Base-by-base conservation (phyloP, 129 eudicot species). In the Artemisia annua region DNA sequence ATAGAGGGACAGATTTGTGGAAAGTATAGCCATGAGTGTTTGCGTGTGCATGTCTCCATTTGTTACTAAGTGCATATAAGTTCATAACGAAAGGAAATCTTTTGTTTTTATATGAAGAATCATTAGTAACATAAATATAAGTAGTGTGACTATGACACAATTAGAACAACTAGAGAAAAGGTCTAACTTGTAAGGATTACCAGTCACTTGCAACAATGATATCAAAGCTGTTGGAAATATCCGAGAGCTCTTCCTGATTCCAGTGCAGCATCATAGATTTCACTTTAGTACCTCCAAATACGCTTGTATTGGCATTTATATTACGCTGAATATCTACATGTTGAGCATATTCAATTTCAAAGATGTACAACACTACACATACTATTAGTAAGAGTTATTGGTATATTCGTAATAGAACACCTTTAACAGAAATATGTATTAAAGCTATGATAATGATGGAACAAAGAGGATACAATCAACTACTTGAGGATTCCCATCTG, bases 401-500 rank as follows among this genome's bases (percentile, higher is more conserved):
- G 22, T 20, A 20, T 20, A 20, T 20, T 20, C 22, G 22, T 20
- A 20, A 20, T 20, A 20, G 22, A 20, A 20, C 22, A 20, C 0
- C 22, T 20, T 20, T 20, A 20, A 20, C 22, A 20, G 0, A 20
- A 20, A 20, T 0, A 13, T 3, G 17, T 16, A 32, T 28, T 49
- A 50, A 67, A 57, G 74, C 39, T 57, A 14, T 43, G 59, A 57
- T 7, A 57, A 60, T 59, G 32, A 39, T 5, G 48, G 59, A 66
- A 46, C 26, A 62, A 81, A 77, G 82, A 95, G 97, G 97, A 95
- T 95, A 95, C 99, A 95, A 87, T 88, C 94, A 81, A 95, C 96
- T 22, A 95, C 99, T 90, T 90, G 97, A 67, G 99, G 99, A 71
- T 95, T 95, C 66, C 99, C 99, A 82, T 95, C 99, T 63, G 99